Percentiles rank a stretch among this genome's conserved stretches.
These are phyloP conservation scores for Alternaria burnsii DNA, from an alignment of 2,329 filamentous ascomycete genomes.

Conservation along the genomic window DNA sequence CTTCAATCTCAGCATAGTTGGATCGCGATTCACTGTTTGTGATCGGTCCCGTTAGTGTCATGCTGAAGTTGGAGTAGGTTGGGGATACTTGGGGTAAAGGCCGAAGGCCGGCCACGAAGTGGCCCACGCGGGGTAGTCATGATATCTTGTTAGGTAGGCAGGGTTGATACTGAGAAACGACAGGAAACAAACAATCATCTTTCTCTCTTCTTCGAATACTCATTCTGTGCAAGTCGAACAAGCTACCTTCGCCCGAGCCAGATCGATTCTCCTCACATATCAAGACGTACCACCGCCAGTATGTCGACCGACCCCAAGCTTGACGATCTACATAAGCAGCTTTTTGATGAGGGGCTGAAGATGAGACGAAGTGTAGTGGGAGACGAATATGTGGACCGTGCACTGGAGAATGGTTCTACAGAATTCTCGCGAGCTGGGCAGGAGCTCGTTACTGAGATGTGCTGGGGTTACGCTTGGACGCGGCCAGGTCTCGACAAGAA, in stretches of 20 bases:
- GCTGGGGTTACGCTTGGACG: conserved; percentile 71
- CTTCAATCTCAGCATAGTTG: not conserved
- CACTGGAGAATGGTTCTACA: conserved; percentile 64
- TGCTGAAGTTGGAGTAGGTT: conserved; percentile 22
- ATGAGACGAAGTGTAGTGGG: conserved; percentile 69
- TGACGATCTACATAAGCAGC: conserved; percentile 59
- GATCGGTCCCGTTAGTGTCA: not conserved
- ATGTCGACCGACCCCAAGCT: conserved; percentile 55
- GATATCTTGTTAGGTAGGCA: not conserved
- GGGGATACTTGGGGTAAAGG: conserved; percentile 36
- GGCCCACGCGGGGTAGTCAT: conserved; percentile 12
- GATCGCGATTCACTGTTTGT: not conserved
- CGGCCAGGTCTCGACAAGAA: conserved; percentile 69
- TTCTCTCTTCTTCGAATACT: no score
- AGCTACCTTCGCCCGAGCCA: not conserved
- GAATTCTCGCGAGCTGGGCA: conserved; percentile 69
- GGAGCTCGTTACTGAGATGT: conserved; percentile 69
- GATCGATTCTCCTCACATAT: not conserved
- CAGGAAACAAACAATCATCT: not conserved
- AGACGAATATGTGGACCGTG: conserved; percentile 66
- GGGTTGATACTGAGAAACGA: not conserved
- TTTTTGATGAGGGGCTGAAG: conserved; percentile 69
- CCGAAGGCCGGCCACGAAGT: conserved; percentile 27
- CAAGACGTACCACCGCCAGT: conserved; percentile 17
- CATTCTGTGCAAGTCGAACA: not conserved